phyloP scores from a whole-genome alignment of 179 eudicot genomes.

The Heliamphora pulchella region DNA sequence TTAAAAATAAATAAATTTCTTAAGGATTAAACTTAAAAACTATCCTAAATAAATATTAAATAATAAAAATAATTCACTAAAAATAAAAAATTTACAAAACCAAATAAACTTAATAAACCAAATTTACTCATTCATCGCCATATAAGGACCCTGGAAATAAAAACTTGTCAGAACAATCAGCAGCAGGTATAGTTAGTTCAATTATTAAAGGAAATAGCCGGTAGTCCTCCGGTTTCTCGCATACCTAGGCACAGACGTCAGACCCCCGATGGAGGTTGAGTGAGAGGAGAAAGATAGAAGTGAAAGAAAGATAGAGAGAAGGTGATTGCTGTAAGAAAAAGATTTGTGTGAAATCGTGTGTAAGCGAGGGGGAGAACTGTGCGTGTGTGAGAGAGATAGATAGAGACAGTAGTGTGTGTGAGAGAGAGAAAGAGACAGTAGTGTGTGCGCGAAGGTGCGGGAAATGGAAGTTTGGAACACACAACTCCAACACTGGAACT shows the following conservation, averaged over 20 bases:
- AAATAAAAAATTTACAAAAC: too few species aligned
- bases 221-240: constrained; percentile 22
- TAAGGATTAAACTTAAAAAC: too few species aligned
- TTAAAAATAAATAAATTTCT: too few species aligned
- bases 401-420: too few species aligned
- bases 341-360: constrained; percentile 4
- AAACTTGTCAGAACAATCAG: constrained; percentile 5
- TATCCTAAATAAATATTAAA: too few species aligned
- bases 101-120: too few species aligned
- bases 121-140: too few species aligned
- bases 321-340: too few species aligned
- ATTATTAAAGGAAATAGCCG: constrained; percentile 21
- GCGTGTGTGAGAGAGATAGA: neutral
- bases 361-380: neutral
- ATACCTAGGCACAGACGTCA: neutral
- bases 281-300: neutral
- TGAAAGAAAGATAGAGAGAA: neutral
- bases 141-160: too few species aligned
- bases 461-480: neutral
- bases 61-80: too few species aligned
- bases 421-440: neutral
- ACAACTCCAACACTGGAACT: neutral
- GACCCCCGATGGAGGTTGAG: neutral
- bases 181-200: neutral
- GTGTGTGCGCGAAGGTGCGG: too few species aligned